These are phyloP conservation scores for Nakaseomyces glabratus DNA, from an alignment of 1,139 yeast genomes.

Conservation along the genomic window DNA sequence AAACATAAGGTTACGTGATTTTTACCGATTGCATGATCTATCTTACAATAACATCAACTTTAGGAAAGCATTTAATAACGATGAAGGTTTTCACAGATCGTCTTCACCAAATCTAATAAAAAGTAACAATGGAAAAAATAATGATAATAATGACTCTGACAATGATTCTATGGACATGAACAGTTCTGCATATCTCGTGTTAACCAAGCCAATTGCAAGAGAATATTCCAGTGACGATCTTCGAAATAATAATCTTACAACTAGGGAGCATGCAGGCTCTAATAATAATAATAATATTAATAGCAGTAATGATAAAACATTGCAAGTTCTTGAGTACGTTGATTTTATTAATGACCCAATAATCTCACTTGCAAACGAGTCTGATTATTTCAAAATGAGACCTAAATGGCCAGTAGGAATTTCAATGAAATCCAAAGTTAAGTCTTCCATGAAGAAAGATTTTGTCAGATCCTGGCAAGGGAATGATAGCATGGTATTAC, in stretches of 20 bases:
- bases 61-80: neutral
- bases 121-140: slow-evolving; percentile 1
- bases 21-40: slow-evolving; percentile 4
- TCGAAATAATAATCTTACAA: neutral
- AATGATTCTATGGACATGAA: slow-evolving; percentile 1
- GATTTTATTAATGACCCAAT: slow-evolving; percentile 7
- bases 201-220: slow-evolving; percentile 4
- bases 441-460: slow-evolving; percentile 44
- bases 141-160: slow-evolving; percentile 2
- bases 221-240: slow-evolving; percentile 1
- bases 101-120: neutral
- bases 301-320: slow-evolving; percentile 11
- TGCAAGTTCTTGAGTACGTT: slow-evolving; percentile 2
- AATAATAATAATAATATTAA: slow-evolving; percentile 15
- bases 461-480: slow-evolving; percentile 56
- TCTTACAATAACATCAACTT: slow-evolving; percentile 1
- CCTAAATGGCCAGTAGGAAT: slow-evolving; percentile 49
- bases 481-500: slow-evolving; percentile 38
- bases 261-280: neutral
- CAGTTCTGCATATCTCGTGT: slow-evolving; percentile 1
- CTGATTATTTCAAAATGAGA: slow-evolving; percentile 20
- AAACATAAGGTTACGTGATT: slow-evolving; percentile 4
- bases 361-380: slow-evolving; percentile 14
- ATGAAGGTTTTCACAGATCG: slow-evolving; percentile 1
- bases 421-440: slow-evolving; percentile 52